Conservation (phyloP, 805 yeast genomes). For the Barnettozyma siamensis region DNA sequence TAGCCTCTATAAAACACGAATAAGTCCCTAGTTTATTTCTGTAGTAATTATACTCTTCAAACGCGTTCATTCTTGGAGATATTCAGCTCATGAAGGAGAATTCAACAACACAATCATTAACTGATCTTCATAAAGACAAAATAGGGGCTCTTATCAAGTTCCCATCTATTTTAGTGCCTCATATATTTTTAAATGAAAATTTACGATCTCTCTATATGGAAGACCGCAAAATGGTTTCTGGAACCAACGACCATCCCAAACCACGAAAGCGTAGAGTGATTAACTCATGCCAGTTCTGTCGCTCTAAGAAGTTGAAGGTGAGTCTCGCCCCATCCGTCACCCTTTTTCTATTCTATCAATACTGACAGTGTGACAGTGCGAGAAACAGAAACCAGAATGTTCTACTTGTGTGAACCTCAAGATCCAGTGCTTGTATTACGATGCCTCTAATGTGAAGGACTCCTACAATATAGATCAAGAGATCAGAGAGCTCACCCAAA, state of each 20-base stretch:
- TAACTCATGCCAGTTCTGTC: conserved; percentile 7
- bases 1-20: conserved; percentile 8
- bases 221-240: too few species aligned
- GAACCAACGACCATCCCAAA: too few species aligned
- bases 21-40: conserved; percentile 5
- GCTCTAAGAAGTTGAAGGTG: conserved; percentile 7
- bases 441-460: neutral
- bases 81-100: too few species aligned
- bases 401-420: conserved; percentile 2
- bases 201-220: too few species aligned
- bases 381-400: conserved; percentile 6
- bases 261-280: conserved; percentile 2
- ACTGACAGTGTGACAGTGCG: conserved; percentile 3
- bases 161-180: too few species aligned
- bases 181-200: too few species aligned
- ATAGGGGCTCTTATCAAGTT: too few species aligned
- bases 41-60: conserved; percentile 1
- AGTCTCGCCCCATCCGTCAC: neutral
- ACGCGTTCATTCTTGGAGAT: conserved; percentile 3
- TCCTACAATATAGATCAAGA: conserved; percentile 6
- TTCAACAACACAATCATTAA: too few species aligned
- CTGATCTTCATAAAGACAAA: too few species aligned
- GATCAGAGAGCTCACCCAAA: conserved; percentile 2
- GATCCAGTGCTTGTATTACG: conserved; percentile 3
- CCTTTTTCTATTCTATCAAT: neutral